Base-by-base conservation (phyloP, 371 early-diverging fungal genomes). In the Circinella minor region DNA sequence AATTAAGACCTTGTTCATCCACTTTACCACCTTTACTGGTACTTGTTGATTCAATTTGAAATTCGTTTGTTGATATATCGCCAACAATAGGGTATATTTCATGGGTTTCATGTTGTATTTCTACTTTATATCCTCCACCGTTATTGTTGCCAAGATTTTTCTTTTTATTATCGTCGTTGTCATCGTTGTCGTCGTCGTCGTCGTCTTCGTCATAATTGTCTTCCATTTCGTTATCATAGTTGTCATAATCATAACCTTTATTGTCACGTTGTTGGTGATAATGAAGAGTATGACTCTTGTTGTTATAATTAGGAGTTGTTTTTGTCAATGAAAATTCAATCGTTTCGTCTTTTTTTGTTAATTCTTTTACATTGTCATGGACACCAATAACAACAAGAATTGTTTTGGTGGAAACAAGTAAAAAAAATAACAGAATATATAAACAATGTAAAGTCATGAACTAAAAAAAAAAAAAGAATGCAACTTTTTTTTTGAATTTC, bases 31-130 rank as follows among this genome's bases (percentile, higher is more conserved):
- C 49, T 20, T 27, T 34, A 3, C 15, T 10, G 0, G 63, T 39
- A 15, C 9, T 10, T 17, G 63, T 47, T 1, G 37, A 34, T 13
- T 8, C 14, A 13, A 51, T 1, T 51, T 51, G 51, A n/a, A 51
- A 51, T n/a, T 51, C 51, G 14, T 8, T 15, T 51, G 57, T 1
- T 4, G 57, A 57, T 18, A 65, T 65, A 54, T 65, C 65, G 7
- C 54, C 65, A 36, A 65, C 36, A 49, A 65, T 65, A 27, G 65
- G 65, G 34, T 65, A 65, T 48, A 65, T 36, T 14, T 65, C 65
- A 13, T 65, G 65, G 20, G 65, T 54, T 20, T 65, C 48, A 54
- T 65, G 65, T 5, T 65, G 65, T 1, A 47, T 9, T 47, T 63
- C 63, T 36, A 63, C 46, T 47, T 63, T 43, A 17, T 47, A 46